Evolutionary conservation across 441 rosid species (phyloP).

Genomic region (Gossypium schwendimanii): DNA sequence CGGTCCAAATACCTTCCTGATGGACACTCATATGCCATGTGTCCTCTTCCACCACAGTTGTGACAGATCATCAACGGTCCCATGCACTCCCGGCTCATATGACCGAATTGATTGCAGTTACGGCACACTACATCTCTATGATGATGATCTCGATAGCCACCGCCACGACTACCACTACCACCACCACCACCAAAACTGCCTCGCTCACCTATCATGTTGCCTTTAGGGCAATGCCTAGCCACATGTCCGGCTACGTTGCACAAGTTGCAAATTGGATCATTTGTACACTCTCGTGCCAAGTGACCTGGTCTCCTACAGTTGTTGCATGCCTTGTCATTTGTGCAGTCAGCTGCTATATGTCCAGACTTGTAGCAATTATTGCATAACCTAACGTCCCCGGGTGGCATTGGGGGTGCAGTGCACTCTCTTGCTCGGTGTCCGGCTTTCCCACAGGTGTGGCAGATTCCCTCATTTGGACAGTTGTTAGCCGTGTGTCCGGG

Average conservation of each 20-base stretch:
- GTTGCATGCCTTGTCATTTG: slow-evolving; percentile 73
- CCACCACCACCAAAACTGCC: slow-evolving; percentile 17
- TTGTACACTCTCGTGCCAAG: slow-evolving; percentile 64
- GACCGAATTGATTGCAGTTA: slow-evolving; percentile 65
- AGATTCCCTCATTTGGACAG: slow-evolving; percentile 74
- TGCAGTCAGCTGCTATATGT: slow-evolving; percentile 67
- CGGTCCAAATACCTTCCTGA: slow-evolving; percentile 60
- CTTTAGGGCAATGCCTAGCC: slow-evolving; percentile 58
- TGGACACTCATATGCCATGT: slow-evolving; percentile 61
- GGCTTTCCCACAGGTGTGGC: slow-evolving; percentile 79
- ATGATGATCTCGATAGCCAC: slow-evolving; percentile 33
- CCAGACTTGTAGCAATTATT: slow-evolving; percentile 83
- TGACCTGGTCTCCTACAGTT: slow-evolving; percentile 78
- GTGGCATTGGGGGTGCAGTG: slow-evolving; percentile 49
- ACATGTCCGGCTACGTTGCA: slow-evolving; percentile 70
- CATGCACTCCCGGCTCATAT: slow-evolving; percentile 70
- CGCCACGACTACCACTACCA: neutral
- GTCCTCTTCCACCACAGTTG: slow-evolving; percentile 74
- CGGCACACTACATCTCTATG: slow-evolving; percentile 51
- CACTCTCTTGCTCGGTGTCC: slow-evolving; percentile 79
- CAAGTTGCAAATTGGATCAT: slow-evolving; percentile 59
- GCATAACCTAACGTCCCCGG: slow-evolving; percentile 71
- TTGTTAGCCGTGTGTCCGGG: slow-evolving; percentile 67
- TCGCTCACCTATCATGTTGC: slow-evolving; percentile 34
- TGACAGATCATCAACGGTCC: slow-evolving; percentile 61